A percentile compares a stretch with the other conserved stretches of the same genome.
Evolutionary conservation across 164 flowering plant species (phyloP).

Genomic region (Nymphaea thermarum): DNA sequence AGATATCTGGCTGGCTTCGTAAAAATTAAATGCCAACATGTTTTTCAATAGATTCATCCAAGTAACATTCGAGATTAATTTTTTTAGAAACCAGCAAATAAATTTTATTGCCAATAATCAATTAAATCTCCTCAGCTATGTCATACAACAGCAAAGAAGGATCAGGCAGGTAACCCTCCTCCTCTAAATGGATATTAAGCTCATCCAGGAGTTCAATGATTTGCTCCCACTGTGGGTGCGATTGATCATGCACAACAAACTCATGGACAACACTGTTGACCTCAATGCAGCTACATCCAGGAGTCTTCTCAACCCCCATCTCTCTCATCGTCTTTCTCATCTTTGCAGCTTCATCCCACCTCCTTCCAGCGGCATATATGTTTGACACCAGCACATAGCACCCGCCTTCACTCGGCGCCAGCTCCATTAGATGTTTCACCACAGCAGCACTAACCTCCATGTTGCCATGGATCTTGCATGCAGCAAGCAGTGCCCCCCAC

Average conservation of each 20-base stretch:
- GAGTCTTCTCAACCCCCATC: slow-evolving; percentile 2
- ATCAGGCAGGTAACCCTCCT: slow-evolving; percentile 12
- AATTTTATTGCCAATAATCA: not conserved
- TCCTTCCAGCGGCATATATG: slow-evolving; percentile 1
- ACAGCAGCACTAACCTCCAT: not conserved
- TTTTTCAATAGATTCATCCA: not conserved
- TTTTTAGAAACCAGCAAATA: not conserved
- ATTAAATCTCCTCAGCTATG: slow-evolving; percentile 4
- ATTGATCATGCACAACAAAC: slow-evolving; percentile 1
- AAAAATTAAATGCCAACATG: no score
- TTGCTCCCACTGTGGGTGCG: slow-evolving; percentile 8
- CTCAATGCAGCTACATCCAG: slow-evolving; percentile 6
- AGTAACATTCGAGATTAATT: not conserved
- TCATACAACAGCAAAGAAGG: slow-evolving; percentile 9
- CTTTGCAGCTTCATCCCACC: slow-evolving; percentile 2
- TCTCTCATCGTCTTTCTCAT: slow-evolving; percentile 1
- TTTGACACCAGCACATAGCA: slow-evolving; percentile 5
- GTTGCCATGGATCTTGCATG: slow-evolving; percentile 2
- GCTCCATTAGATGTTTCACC: not conserved
- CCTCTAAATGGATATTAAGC: slow-evolving; percentile 8
- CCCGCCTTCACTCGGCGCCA: slow-evolving; percentile 3
- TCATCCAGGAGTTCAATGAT: slow-evolving; percentile 4
- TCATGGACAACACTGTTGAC: slow-evolving; percentile 5
- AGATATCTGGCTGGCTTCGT: no score
- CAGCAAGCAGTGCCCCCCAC: slow-evolving; percentile 2